Evolutionary conservation across 2,329 filamentous ascomycete species (phyloP), one percentile per base, ranked within the genome.

Genomic region (Fusarium sp.): DNA sequence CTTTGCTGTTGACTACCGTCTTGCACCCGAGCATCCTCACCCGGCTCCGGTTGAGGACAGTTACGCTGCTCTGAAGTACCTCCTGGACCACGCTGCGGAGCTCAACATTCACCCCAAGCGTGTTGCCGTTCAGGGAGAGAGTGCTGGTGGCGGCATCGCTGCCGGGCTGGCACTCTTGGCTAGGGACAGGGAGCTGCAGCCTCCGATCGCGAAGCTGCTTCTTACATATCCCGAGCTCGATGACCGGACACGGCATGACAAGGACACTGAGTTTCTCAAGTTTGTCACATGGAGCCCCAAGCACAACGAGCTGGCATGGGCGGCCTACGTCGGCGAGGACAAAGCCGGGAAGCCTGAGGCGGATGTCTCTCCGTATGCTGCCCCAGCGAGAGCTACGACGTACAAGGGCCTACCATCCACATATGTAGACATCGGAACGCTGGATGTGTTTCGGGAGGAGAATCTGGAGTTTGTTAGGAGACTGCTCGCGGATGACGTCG

Each of bases 381-480:
- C 66, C 4, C 76, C 76, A 2, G 73, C 69, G 2, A 74, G 76
- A 11, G 74, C 74, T 4, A 20, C 60, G 45, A 47, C 31, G 16
- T 69, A 71, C 1, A 58, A 57, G 8, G 73, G 71, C 0, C 22
- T 78, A 0, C 76, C 76, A 0, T 13, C 73, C 1, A 67, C 71
- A 1, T 78, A 71, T 16, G 63, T 78, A 3, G 76, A 77, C 1
- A 60, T 78, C 1, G 76, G 76, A 1, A 66, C 67, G 0, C 16
- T 78, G 9, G 76, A 78, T 8, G 7, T 78, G 10, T 77, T 78
- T 20, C 57, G 74, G 1, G 67, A 77, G 1, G 76, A 78, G 50
- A 31, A 50, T 5, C 13, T 78, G 9, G 70, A 69, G 10, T 76
- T 73, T 65, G 76, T 68, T 2, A 72, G 31, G n/a, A 66, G 76